These are phyloP conservation scores for Aureobasidium sp. DNA, from an alignment of 2,329 filamentous ascomycete species.

Conservation along the genomic window DNA sequence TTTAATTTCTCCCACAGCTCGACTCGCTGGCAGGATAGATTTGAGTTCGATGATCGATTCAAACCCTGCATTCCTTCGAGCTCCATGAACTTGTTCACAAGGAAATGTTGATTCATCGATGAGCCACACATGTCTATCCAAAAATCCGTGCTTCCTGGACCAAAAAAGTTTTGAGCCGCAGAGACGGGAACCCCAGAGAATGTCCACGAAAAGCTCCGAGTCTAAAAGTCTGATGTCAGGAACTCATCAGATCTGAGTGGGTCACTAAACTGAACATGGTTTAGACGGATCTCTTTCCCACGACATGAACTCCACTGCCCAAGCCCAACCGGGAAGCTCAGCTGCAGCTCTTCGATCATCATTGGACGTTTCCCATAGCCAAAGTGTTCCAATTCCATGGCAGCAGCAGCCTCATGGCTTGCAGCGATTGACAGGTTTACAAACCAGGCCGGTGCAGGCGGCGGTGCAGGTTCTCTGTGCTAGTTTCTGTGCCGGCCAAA, in stretches of 20 bases:
- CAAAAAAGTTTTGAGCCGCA: conserved; percentile 1
- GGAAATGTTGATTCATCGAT: not conserved
- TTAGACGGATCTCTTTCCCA: conserved; percentile 11
- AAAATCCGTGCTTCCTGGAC: not conserved
- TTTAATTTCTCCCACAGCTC: conserved; percentile 1
- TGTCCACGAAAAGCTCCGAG: conserved; percentile 13
- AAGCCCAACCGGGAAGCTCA: conserved; percentile 12
- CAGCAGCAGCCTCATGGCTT: conserved; percentile 1
- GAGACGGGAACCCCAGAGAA: conserved; percentile 14
- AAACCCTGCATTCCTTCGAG: not conserved
- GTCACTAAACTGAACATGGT: conserved; percentile 12
- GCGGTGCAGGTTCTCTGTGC: conserved; percentile 2
- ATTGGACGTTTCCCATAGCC: conserved; percentile 9
- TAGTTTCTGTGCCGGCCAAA: conserved; percentile 12
- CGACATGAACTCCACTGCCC: conserved; percentile 9
- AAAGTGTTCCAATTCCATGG: conserved; percentile 8
- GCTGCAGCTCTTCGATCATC: not conserved
- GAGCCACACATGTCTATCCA: not conserved
- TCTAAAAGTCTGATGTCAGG: conserved; percentile 12
- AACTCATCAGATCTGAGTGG: conserved; percentile 8
- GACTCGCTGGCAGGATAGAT: not conserved
- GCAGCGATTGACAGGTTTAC: conserved; percentile 10
- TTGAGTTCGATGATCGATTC: not conserved
- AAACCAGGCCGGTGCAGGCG: not conserved
- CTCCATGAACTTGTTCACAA: not conserved